These are phyloP conservation scores for Lagerstroemia speciosa DNA, from an alignment of 345 rosid genomes.

Conservation along the genomic window DNA sequence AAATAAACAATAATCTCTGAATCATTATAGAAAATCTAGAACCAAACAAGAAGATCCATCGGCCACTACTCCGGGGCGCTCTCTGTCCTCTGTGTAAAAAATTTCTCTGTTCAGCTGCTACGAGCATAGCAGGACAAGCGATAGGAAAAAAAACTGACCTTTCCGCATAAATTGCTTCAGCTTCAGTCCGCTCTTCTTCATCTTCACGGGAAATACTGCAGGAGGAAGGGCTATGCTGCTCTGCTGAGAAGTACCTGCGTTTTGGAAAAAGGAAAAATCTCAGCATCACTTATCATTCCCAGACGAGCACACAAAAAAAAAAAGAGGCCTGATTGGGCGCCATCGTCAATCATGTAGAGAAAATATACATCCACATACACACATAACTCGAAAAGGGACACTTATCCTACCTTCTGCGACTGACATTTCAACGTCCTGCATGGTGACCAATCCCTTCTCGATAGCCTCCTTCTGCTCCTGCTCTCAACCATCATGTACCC, in stretches of 20 bases:
- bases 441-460: conserved; percentile 57
- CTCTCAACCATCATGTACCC: not conserved
- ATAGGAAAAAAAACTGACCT: not conserved
- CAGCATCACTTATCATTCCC: not conserved
- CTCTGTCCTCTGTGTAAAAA: too few species aligned
- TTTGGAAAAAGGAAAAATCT: not conserved
- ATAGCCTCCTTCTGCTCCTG: conserved; percentile 74
- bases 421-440: conserved; percentile 78
- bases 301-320: not conserved
- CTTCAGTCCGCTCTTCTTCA: conserved; percentile 28
- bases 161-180: conserved; percentile 8
- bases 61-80: too few species aligned
- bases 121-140: not conserved
- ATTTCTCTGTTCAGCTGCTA: not conserved
- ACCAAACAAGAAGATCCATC: not conserved
- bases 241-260: conserved; percentile 24
- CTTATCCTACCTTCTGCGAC: conserved; percentile 32
- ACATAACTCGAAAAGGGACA: not conserved
- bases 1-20: not conserved
- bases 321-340: not conserved
- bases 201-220: conserved; percentile 22
- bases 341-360: not conserved
- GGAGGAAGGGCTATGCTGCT: conserved; percentile 17
- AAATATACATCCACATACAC: not conserved
- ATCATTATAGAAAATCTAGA: not conserved